A percentile compares a stretch with the other conserved stretches of the same genome.
Evolutionary conservation across 2,329 filamentous ascomycete genomes (phyloP).

Genomic region (Fusarium napiforme): DNA sequence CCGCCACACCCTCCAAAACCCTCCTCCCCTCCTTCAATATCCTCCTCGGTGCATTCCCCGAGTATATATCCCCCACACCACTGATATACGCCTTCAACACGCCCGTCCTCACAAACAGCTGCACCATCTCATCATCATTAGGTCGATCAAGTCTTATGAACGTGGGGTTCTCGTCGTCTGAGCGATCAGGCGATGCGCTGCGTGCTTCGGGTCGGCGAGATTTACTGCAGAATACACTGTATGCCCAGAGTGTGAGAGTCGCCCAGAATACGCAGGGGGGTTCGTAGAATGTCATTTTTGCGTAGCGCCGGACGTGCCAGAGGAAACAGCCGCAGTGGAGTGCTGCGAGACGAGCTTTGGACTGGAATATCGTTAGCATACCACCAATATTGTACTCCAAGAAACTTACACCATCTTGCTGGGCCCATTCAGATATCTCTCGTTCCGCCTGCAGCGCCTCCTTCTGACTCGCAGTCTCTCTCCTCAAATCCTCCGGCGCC

Average conservation of each 20-base stretch:
- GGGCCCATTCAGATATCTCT: conserved; percentile 51
- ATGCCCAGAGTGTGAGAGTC: conserved; percentile 54
- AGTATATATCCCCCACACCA: conserved; percentile 62
- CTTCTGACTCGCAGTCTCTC: conserved; percentile 28
- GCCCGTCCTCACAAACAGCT: conserved; percentile 63
- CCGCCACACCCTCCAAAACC: conserved; percentile 22
- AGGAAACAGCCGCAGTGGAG: conserved; percentile 58
- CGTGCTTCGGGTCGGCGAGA: neutral
- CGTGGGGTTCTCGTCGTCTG: conserved; percentile 41
- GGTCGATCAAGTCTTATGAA: conserved; percentile 66
- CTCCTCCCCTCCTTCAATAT: conserved; percentile 39
- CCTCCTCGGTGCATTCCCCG: conserved; percentile 19
- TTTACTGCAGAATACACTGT: conserved; percentile 42
- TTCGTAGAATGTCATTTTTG: conserved; percentile 54
- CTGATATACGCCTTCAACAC: conserved; percentile 61
- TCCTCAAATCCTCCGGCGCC: neutral
- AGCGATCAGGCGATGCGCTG: conserved; percentile 15
- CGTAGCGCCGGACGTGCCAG: conserved; percentile 59
- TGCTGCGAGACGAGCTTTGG: conserved; percentile 57
- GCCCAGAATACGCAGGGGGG: conserved; percentile 52
- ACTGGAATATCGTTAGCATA: conserved; percentile 34
- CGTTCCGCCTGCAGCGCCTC: conserved; percentile 33
- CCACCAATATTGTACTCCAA: accelerated
- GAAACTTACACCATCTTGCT: conserved; percentile 43
- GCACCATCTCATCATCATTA: conserved; percentile 67